Evolutionary conservation across 2,329 filamentous ascomycete genomes (phyloP).

Genomic region (Ceratocystis cubensis): DNA sequence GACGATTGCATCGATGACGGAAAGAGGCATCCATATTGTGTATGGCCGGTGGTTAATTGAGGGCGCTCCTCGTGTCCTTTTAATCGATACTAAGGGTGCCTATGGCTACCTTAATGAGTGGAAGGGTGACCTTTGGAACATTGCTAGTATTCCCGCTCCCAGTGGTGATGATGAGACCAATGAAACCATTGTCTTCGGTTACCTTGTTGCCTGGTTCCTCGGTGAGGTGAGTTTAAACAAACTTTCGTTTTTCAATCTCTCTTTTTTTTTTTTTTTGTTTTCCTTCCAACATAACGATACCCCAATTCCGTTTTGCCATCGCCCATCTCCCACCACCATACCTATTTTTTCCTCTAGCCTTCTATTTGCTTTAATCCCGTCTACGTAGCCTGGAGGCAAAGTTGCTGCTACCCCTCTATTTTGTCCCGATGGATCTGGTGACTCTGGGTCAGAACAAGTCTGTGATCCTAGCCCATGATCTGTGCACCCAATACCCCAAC

Average conservation of each 20-base stretch:
- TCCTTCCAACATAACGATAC: not conserved
- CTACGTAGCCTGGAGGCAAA: not conserved
- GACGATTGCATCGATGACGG: slow-evolving; percentile 85
- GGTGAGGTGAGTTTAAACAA: slow-evolving; percentile 58
- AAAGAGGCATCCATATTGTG: slow-evolving; percentile 75
- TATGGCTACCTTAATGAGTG: slow-evolving; percentile 89
- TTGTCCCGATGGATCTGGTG: slow-evolving; percentile 1
- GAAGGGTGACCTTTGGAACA: slow-evolving; percentile 92
- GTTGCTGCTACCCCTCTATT: slow-evolving; percentile 7
- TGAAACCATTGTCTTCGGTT: slow-evolving; percentile 94
- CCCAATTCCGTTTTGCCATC: not conserved
- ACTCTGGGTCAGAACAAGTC: slow-evolving; percentile 13
- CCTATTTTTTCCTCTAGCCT: not conserved
- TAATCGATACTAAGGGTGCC: slow-evolving; percentile 90
- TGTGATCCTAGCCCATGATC: slow-evolving; percentile 18
- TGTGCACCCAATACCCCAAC: slow-evolving; percentile 10
- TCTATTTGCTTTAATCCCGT: not conserved
- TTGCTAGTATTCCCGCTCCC: slow-evolving; percentile 84
- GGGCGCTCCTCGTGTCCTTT: slow-evolving; percentile 79
- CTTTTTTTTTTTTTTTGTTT: not conserved
- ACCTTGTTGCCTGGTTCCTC: slow-evolving; percentile 93
- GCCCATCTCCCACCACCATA: not conserved
- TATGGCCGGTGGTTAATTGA: slow-evolving; percentile 98
- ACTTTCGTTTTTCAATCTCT: not conserved
- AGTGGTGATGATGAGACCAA: slow-evolving; percentile 89